Base-by-base conservation (phyloP, 352 stramenopile species). In the Phytopythium chamaehyphon region DNA sequence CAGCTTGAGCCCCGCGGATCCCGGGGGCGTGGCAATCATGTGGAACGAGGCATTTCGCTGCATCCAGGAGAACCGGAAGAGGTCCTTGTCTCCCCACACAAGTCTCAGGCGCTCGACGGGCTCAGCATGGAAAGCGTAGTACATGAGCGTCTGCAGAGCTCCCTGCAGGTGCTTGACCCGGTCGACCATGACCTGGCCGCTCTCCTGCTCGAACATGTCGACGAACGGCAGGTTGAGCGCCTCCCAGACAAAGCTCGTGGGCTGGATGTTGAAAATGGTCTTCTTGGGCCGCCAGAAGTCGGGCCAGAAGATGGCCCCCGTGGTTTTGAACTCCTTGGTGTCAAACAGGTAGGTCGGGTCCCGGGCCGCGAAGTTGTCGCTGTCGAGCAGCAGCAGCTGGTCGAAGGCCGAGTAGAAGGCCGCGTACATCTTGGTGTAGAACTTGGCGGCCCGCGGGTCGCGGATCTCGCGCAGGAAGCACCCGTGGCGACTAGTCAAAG, bases 171-270 rank as follows among this genome's bases (percentile, higher is more conserved):
- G 73, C 4, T 59, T 62, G 4, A 42, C 53, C 0, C 79, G 66
- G 51, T 93, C 61, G 12, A 93, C 69, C 16, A 93, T 46, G 40
- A 93, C 62, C 31, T 93, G 82, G 0, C 79, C 82, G 22, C 72
- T 87, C 51, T 93, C 82, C 56, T 93, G 82, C 56, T 93, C 82
- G 44, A 90, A 90, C 64, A 72, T 76, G 55, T 88, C 66, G 21
- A 86, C 73, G n/a, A 61, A 69, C 6, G 67, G 21, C 16, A 93
- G 44, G 9, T 70, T 72, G 8, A 90, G 70, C 11, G 88, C 52
- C n/a, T 85, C 62, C 82, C 82, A 93, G 1, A 90, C 62, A 26
- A 93, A 66, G 28, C 66, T 88, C 3, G 57, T 65, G 15, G 51
- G 51, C 36, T 89, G 76, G 39, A 93, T 75, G 54, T 89, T 86